Evolutionary conservation across 164 flowering plant species (phyloP).

Genomic region (Aristolochia fimbriata): DNA sequence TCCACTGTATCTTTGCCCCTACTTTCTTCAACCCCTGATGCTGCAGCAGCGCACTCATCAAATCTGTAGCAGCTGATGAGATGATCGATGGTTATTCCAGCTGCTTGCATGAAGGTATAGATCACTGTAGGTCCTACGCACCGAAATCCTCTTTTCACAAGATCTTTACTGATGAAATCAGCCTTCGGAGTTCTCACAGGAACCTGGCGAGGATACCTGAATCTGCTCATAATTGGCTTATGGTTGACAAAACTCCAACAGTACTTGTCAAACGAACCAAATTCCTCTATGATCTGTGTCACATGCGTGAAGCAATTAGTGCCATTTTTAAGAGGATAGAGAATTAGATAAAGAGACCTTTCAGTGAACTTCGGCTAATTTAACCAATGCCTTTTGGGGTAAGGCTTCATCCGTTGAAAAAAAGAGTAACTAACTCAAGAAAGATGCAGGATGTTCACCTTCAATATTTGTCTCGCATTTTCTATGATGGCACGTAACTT

Average conservation of each 20-base stretch:
- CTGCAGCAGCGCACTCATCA: constrained; percentile 15
- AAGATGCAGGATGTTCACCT: constrained; percentile 13
- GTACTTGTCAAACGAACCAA: constrained; percentile 27
- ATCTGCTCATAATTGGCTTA: constrained; percentile 23
- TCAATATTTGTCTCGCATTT: constrained; percentile 28
- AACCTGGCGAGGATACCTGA: constrained; percentile 29
- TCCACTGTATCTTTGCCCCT: constrained; percentile 5
- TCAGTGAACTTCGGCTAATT: neutral
- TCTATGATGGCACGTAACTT: constrained; percentile 30
- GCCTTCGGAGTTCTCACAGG: constrained; percentile 31
- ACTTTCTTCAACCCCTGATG: constrained; percentile 1
- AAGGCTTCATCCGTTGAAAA: neutral
- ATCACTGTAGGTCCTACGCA: constrained; percentile 29
- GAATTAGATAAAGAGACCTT: neutral
- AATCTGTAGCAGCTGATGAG: constrained; percentile 27
- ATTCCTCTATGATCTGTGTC: constrained; percentile 22
- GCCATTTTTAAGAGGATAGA: neutral
- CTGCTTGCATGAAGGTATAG: constrained; percentile 32
- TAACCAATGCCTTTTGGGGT: neutral
- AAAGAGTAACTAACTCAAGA: neutral
- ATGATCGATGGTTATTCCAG: constrained; percentile 33
- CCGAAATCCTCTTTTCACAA: constrained; percentile 27
- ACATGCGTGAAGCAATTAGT: neutral
- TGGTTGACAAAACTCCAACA: constrained; percentile 28
- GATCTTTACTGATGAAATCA: constrained; percentile 28